Percentiles rank a stretch among this genome's conserved stretches.
phyloP scores from a whole-genome alignment of 2,329 filamentous ascomycete species.

The Fusarium pilosicola region DNA sequence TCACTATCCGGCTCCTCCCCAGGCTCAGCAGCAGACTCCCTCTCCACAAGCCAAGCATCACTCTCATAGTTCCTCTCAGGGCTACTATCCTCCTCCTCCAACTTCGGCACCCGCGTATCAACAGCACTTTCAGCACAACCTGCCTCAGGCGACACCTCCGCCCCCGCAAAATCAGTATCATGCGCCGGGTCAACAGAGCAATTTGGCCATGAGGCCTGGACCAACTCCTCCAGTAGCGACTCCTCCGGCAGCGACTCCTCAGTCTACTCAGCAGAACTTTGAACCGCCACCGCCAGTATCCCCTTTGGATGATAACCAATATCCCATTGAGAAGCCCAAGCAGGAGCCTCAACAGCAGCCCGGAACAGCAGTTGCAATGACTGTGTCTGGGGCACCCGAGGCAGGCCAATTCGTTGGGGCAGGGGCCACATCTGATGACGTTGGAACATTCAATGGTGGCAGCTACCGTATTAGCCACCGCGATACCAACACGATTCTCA shows the following conservation, averaged over 20 bases:
- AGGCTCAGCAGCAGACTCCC: slow-evolving; percentile 38
- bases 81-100: slow-evolving; percentile 39
- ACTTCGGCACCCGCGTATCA: slow-evolving; percentile 36
- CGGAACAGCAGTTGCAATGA: slow-evolving; percentile 45
- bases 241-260: slow-evolving; percentile 39
- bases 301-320: slow-evolving; percentile 34
- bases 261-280: slow-evolving; percentile 41
- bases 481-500: slow-evolving; percentile 89
- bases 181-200: slow-evolving; percentile 31
- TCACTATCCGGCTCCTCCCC: slow-evolving; percentile 38
- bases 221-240: slow-evolving; percentile 40
- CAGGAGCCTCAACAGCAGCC: slow-evolving; percentile 36
- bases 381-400: slow-evolving; percentile 53
- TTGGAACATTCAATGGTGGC: slow-evolving; percentile 97
- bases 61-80: slow-evolving; percentile 27
- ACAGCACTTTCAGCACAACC: slow-evolving; percentile 40
- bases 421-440: slow-evolving; percentile 75
- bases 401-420: slow-evolving; percentile 72
- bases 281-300: slow-evolving; percentile 43
- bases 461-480: slow-evolving; percentile 93
- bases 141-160: slow-evolving; percentile 38
- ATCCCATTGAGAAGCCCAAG: slow-evolving; percentile 46
- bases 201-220: slow-evolving; percentile 31
- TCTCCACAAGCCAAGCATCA: slow-evolving; percentile 40
- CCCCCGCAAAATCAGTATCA: slow-evolving; percentile 41